A percentile compares a stretch with the other conserved stretches of the same genome.
phyloP scores from a whole-genome alignment of 208 protist genomes.

The Herpetomonas tarakana region DNA sequence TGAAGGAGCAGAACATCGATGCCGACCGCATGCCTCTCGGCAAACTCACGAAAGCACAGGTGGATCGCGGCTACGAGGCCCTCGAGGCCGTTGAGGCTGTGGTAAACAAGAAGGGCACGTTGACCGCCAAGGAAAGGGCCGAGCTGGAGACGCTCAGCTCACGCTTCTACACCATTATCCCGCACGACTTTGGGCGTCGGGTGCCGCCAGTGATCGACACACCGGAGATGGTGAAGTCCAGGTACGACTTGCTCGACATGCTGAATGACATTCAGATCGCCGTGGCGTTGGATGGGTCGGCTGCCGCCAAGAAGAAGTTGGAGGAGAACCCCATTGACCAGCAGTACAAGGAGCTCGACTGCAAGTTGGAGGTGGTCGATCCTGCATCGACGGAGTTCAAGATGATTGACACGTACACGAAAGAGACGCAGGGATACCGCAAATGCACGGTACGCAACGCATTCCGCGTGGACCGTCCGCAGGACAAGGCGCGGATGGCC shows the following conservation, averaged over 20 bases:
- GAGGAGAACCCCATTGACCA: conserved; percentile 18
- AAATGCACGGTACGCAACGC: conserved; percentile 12
- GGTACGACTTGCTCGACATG: conserved; percentile 43
- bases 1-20: conserved; percentile 25
- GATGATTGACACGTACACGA: conserved; percentile 12
- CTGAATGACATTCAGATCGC: conserved; percentile 26
- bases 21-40: conserved; percentile 15
- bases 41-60: conserved; percentile 26
- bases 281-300: conserved; percentile 13
- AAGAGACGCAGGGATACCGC: conserved; percentile 16
- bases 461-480: conserved; percentile 18
- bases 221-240: conserved; percentile 16
- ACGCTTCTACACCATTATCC: conserved; percentile 51
- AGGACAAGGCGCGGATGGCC: conserved; percentile 22
- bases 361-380: conserved; percentile 9
- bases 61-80: conserved; percentile 23
- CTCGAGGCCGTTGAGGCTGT: conserved; percentile 20
- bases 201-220: conserved; percentile 26
- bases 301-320: conserved; percentile 8
- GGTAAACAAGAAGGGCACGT: neutral
- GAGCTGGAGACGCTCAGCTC: conserved; percentile 17
- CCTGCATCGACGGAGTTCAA: conserved; percentile 10
- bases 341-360: conserved; percentile 21
- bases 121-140: conserved; percentile 4
- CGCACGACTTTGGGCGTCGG: conserved; percentile 28